These are phyloP conservation scores for Xerocomellus amylosporus DNA, from an alignment of 768 basidiomycete genomes.

Conservation along the genomic window DNA sequence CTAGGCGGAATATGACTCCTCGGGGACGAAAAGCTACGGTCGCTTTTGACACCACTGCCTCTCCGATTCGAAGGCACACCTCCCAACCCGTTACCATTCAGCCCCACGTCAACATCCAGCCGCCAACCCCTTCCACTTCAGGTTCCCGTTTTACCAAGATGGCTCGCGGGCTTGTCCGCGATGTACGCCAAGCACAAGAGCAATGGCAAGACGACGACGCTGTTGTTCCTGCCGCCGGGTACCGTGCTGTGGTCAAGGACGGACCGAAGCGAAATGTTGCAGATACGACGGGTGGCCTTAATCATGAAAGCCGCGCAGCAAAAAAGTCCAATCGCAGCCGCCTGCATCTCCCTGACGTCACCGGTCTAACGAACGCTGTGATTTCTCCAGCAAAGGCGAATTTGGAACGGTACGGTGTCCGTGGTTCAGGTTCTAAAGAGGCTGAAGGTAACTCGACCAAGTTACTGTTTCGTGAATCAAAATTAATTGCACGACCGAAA, in stretches of 20 bases:
- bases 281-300: constrained; percentile 3
- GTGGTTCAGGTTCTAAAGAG: constrained; percentile 50
- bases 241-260: constrained; percentile 22
- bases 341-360: constrained; percentile 76
- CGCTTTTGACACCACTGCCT: constrained; percentile 28
- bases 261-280: constrained; percentile 26
- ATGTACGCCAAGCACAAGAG: constrained; percentile 46
- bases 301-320: constrained; percentile 7
- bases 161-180: constrained; percentile 53
- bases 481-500: constrained; percentile 24
- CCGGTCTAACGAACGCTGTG: constrained; percentile 76
- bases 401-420: constrained; percentile 49
- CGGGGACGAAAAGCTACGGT: constrained; percentile 30
- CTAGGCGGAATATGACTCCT: constrained; percentile 33
- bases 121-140: constrained; percentile 56
- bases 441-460: constrained; percentile 51
- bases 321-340: constrained; percentile 35
- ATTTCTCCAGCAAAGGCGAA: constrained; percentile 65
- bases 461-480: neutral
- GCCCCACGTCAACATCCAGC: constrained; percentile 53
- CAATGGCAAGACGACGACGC: constrained; percentile 10
- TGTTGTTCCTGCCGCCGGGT: neutral
- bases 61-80: constrained; percentile 26
- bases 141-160: constrained; percentile 60
- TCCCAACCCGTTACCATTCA: constrained; percentile 30